phyloP scores from a whole-genome alignment of 805 yeast species.

The Pichia pseudocactophila region DNA sequence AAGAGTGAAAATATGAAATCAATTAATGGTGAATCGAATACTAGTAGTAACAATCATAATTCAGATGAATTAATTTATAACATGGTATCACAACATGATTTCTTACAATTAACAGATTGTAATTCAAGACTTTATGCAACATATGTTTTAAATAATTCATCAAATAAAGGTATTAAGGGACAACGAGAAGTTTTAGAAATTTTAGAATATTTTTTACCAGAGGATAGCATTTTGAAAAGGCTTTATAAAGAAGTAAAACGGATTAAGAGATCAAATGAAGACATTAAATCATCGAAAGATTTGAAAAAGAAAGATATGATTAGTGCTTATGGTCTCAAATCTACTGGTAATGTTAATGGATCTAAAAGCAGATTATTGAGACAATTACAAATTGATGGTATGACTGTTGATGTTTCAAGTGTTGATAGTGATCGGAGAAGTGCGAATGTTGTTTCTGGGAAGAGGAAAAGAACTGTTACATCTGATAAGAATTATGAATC shows the following conservation, averaged over 20 bases:
- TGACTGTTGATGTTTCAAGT: conserved; percentile 6
- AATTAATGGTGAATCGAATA: background rate
- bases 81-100: conserved; percentile 21
- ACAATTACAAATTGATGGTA: conserved; percentile 11
- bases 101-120: conserved; percentile 22
- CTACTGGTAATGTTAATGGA: background rate
- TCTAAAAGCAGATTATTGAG: conserved; percentile 6
- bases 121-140: conserved; percentile 21
- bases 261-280: background rate
- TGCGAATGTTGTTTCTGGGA: background rate
- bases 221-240: conserved; percentile 7
- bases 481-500: background rate
- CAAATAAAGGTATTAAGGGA: conserved; percentile 12
- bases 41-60: background rate
- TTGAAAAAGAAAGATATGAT: conserved; percentile 5
- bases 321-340: conserved; percentile 9
- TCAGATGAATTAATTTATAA: background rate
- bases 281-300: background rate
- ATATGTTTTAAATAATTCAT: conserved; percentile 18
- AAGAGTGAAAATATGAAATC: background rate
- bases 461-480: background rate
- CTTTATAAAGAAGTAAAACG: conserved; percentile 9
- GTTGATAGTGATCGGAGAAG: conserved; percentile 6
- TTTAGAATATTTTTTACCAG: conserved; percentile 13
- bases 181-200: conserved; percentile 16